Evolutionary conservation across 169 alveolate species (phyloP), one percentile per base, ranked within the genome.

Genomic region (Plasmodium gonderi): DNA sequence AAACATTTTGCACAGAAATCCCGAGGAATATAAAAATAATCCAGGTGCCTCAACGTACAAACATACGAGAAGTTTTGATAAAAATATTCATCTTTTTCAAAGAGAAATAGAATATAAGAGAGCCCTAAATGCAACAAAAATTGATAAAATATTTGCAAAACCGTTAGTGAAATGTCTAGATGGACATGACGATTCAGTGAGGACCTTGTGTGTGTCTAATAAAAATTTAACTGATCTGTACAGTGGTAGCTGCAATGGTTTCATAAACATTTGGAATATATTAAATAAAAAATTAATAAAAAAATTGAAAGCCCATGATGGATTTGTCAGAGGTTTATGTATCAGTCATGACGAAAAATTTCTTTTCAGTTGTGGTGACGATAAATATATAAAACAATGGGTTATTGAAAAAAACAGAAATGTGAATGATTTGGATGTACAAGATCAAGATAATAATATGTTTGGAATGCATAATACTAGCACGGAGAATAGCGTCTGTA

Each of bases 181-280:
- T 79, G 99, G 99, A 12, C 99, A 99, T 90, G 97, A 99, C 42
- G 99, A 99, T 96, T 98, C 99, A 2, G 98, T 99, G 45, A 96
- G 97, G 83, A 91, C 97, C 6, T 80, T 99, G 90, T 92, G 83
- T 51, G 72, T 65, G 11, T 51, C 76, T 14, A 49, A 36, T 36
- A 82, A 14, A 42, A 75, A 65, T 12, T 78, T 92, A 95, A 69
- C 90, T 76, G 99, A 98, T 69, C 81, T 98, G 47, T 97, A 98
- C 68, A 96, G 99, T 49, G 99, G 99, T 4, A 96, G 99, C 67
- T 97, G 98, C 91, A 98, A 98, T 91, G 99, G 99, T 29, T 99
- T 98, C 92, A 91, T 99, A 31, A 96, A 97, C 87, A 92, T 97
- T 76, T 99, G 99, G 99, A 98, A 98, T 95, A 79, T 98, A 68